These are phyloP conservation scores for Aphelidium insulamus DNA, from an alignment of 371 early-diverging fungal species.

Conservation along the genomic window DNA sequence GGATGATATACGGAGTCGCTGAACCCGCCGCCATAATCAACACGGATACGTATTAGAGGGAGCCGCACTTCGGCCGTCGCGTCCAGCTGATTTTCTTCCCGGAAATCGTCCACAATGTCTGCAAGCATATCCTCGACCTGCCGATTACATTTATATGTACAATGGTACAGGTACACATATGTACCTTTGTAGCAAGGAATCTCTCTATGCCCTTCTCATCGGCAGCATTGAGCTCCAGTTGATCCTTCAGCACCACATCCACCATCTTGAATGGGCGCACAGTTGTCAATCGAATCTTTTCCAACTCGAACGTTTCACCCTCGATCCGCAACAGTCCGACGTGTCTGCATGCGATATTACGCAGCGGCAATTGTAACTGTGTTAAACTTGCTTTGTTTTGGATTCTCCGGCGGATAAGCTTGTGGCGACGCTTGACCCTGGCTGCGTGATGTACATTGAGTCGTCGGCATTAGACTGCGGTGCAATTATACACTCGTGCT, in stretches of 20 bases:
- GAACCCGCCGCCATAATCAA: constrained; percentile 66
- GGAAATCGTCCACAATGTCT: not conserved
- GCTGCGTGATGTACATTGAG: constrained; percentile 68
- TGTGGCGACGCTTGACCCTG: constrained; percentile 94
- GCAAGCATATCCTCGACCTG: too few relatives aligned
- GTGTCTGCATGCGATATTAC: constrained; percentile 14
- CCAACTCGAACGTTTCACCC: constrained; percentile 31
- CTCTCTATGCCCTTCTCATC: constrained; percentile 17
- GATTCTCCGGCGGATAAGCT: constrained; percentile 81
- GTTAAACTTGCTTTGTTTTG: constrained; percentile 45
- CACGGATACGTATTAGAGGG: constrained; percentile 56
- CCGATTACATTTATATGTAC: constrained; percentile 8
- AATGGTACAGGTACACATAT: constrained; percentile 8
- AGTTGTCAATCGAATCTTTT: constrained; percentile 46
- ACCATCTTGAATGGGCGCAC: constrained; percentile 77
- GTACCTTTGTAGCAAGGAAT: constrained; percentile 19
- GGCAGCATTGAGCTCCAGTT: constrained; percentile 12
- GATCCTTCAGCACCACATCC: constrained; percentile 31
- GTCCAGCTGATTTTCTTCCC: constrained; percentile 1
- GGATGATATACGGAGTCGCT: constrained; percentile 57
- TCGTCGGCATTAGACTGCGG: constrained; percentile 35
- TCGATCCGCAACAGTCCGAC: constrained; percentile 50
- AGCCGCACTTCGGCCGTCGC: constrained; percentile 20
- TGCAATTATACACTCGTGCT: constrained; percentile 85
- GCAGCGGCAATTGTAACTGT: constrained; percentile 4